These are phyloP conservation scores for Bipolaris zeicola DNA, from an alignment of 2,329 filamentous ascomycete species.

Conservation along the genomic window DNA sequence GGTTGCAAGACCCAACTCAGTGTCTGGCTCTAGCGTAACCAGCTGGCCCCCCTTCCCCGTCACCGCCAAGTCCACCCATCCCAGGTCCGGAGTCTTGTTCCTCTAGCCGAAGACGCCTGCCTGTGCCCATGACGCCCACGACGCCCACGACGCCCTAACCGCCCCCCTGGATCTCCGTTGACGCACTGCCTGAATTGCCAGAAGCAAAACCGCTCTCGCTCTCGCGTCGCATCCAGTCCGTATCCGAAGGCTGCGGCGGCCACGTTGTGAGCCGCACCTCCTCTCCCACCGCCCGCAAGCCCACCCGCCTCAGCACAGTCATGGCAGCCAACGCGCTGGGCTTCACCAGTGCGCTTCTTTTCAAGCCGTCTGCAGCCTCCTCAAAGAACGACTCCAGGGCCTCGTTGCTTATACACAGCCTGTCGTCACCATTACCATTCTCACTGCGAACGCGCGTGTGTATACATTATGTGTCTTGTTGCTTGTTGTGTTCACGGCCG, in stretches of 20 bases:
- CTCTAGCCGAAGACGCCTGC: slow-evolving; percentile 42
- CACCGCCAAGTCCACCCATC: slow-evolving; percentile 24
- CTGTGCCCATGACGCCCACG: slow-evolving; percentile 22
- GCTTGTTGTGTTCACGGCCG: background rate
- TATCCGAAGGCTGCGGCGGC: slow-evolving; percentile 31
- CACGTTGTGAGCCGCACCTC: slow-evolving; percentile 40
- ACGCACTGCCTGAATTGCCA: slow-evolving; percentile 26
- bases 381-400: slow-evolving; percentile 3
- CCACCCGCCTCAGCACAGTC: slow-evolving; percentile 5
- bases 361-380: background rate
- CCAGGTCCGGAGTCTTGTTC: slow-evolving; percentile 31
- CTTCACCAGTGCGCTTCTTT: background rate
- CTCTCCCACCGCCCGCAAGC: slow-evolving; percentile 6
- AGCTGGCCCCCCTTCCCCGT: slow-evolving; percentile 27
- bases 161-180: slow-evolving; percentile 35
- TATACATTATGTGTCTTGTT: too few relatives aligned
- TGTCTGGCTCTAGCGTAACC: slow-evolving; percentile 21
- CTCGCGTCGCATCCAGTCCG: slow-evolving; percentile 17
- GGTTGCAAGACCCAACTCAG: slow-evolving; percentile 35
- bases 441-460: too few relatives aligned
- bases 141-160: slow-evolving; percentile 22
- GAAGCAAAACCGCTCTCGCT: slow-evolving; percentile 10
- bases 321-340: background rate
- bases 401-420: background rate
- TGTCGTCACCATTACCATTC: background rate